phyloP scores from a whole-genome alignment of 2,329 filamentous ascomycete genomes.

The Fusarium begoniae region DNA sequence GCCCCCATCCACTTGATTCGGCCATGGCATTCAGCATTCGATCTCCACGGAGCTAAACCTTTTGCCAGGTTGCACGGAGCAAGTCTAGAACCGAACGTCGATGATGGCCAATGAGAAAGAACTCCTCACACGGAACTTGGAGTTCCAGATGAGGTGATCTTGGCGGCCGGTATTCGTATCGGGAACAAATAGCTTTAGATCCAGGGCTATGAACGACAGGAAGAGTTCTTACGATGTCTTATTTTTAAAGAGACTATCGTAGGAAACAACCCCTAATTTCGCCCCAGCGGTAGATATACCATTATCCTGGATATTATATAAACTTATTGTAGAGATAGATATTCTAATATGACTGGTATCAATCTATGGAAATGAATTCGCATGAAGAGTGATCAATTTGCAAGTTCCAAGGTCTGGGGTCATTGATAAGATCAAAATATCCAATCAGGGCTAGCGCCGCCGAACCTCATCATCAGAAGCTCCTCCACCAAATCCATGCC shows the following conservation, averaged over 20 bases:
- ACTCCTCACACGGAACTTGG: slow-evolving; percentile 8
- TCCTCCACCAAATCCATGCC: slow-evolving; percentile 34
- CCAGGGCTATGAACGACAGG: not conserved
- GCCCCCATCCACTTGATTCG: slow-evolving; percentile 16
- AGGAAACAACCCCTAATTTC: no score
- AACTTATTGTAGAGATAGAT: not conserved
- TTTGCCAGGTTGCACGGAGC: slow-evolving; percentile 6
- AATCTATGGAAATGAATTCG: not conserved
- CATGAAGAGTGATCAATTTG: not conserved
- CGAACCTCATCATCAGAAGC: slow-evolving; percentile 1
- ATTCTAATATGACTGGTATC: accelerated
- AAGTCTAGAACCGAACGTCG: not conserved
- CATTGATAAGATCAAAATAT: slow-evolving; percentile 27
- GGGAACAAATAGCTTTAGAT: not conserved
- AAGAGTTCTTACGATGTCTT: not conserved
- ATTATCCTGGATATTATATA: not conserved
- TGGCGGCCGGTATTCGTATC: not conserved
- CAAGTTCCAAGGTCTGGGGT: not conserved
- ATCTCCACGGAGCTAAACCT: slow-evolving; percentile 27
- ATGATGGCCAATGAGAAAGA: slow-evolving; percentile 3
- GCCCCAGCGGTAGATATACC: no score
- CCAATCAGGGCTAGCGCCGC: slow-evolving; percentile 20
- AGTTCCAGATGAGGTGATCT: slow-evolving; percentile 6
- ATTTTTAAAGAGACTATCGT: not conserved
- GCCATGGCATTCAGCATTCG: not conserved